Evolutionary conservation across 805 yeast genomes (phyloP), one percentile per base, ranked within the genome.

Genomic region (Ogataea saltuana): DNA sequence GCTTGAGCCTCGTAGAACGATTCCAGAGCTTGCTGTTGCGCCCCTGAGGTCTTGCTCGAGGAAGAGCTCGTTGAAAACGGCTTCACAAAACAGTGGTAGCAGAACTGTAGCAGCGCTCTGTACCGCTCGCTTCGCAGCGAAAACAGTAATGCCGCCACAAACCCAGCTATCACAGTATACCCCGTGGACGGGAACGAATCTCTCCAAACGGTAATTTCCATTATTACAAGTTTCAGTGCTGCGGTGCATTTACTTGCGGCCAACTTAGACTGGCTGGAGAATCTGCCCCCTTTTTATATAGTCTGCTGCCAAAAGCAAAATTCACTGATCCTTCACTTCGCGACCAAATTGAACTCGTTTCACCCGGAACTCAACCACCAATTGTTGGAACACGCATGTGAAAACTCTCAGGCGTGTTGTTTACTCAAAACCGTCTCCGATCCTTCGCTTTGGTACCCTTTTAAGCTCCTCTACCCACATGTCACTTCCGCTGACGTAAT

Each of bases 1-100:
- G 95, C 95, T 64, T 87, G 95, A 34, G 79, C 78, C 55, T 78
- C 76, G 66, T 86, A 86, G 60, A 86, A 86, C 19, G 74, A 67
- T 61, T 87, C 95, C 44, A 83, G 70, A 4, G 78, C 76, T 26
- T 73, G 72, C 55, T 80, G 84, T 57, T 82, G 88, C 41, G 73
- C 44, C n/a, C n/a, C 51, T 10, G 58, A 47, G n/a, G 57, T 54
- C 4, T 46, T 49, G 3, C 58, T 51, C 10, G 59, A 50, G 12
- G 57, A 57, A 40, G 68, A 39, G 41, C 64, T 49, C 49, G 72
- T 58, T 39, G 61, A 50, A 63, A 80, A 69, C 2, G 88, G 88
- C 56, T 77, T 80, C 48, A 83, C 50, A 53, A 82, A 83, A 53
- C 88, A 82, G 37, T 68, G 63, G 61, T 69, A 74, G 45, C 66